Conservation (phyloP, 2,329 filamentous ascomycete genomes). For the Calonectria montana region DNA sequence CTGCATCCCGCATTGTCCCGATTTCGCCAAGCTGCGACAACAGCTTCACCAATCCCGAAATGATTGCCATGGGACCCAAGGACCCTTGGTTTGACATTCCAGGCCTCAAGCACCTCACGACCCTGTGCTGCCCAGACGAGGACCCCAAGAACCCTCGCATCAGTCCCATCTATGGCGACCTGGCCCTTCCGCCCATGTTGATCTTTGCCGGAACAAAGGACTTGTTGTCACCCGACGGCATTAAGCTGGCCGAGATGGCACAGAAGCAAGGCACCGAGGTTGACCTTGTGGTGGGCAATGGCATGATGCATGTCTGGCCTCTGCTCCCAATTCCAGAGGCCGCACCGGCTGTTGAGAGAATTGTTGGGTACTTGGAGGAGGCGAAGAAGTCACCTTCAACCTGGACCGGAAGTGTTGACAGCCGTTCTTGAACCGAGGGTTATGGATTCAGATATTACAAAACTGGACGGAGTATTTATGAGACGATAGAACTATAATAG, state of each 20-base stretch:
- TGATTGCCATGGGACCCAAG: slow-evolving; percentile 32
- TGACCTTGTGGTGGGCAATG: slow-evolving; percentile 44
- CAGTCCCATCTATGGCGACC: slow-evolving; percentile 46
- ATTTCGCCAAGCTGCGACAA: slow-evolving; percentile 47
- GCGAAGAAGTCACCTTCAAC: slow-evolving; percentile 17
- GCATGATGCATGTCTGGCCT: slow-evolving; percentile 49
- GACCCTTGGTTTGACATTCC: slow-evolving; percentile 45
- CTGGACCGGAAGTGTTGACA: slow-evolving; percentile 24
- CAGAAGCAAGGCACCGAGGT: slow-evolving; percentile 39
- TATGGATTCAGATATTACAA: neutral
- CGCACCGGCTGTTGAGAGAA: slow-evolving; percentile 38
- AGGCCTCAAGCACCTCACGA: slow-evolving; percentile 40
- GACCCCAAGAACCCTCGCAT: slow-evolving; percentile 40
- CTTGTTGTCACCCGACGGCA: slow-evolving; percentile 43
- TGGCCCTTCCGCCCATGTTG: slow-evolving; percentile 45
- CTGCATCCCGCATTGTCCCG: slow-evolving; percentile 41
- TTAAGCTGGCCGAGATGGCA: slow-evolving; percentile 43
- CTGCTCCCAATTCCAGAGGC: slow-evolving; percentile 45
- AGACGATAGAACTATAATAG: neutral
- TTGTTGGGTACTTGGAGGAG: slow-evolving; percentile 42
- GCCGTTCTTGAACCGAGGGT: slow-evolving; percentile 1
- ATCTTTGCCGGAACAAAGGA: slow-evolving; percentile 44
- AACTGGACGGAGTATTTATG: neutral
- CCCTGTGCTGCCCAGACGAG: slow-evolving; percentile 43
- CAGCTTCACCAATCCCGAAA: slow-evolving; percentile 44